Evolutionary conservation across 2,329 filamentous ascomycete species (phyloP), one percentile per base, ranked within the genome.

Genomic region (Colletotrichum nymphaeae): DNA sequence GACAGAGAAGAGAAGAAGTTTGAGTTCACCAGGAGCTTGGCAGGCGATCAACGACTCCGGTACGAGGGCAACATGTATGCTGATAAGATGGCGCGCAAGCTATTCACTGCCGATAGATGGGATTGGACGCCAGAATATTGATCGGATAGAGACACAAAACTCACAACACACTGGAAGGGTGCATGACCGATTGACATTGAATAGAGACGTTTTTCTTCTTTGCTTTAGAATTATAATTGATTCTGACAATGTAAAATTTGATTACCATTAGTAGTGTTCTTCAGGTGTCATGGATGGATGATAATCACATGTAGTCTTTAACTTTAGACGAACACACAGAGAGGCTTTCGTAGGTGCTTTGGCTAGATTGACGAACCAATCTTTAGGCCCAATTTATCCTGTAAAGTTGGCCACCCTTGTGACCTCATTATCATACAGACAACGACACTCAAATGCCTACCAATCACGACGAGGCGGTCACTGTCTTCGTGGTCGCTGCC

Each of bases 51-150:
- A 75, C 83, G 87, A 16, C 77, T 90, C 58, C 83, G 86, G 12
- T 85, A 85, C 57, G 86, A 88, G 72, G 86, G 87, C 16, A 82
- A 83, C 16, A 80, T 91, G 74, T 87, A 85, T 46, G 83, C 84
- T 3, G 88, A 90, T 55, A 83, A 84, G 72, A 84, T 90, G 78
- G 87, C 89, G 0, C 86, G 83, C 71, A 81, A 81, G 8, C 79
- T 92, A 6, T 92, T 92, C 74, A 90, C 87, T 11, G 88, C 89
- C 0, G 82, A 85, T 16, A 83, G 81, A 64, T 92, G 90, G 90
- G 85, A 91, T 75, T 92, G 90, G 90, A 89, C 88, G 16, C 86
- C 88, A 0, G 88, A 89, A 74, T 75, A 75, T 55, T 75, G 49
- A 55, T 55, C 35, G 26, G 46, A 30, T 8, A 28, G 42, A 24